Base-by-base conservation (phyloP, 2,329 filamentous ascomycete genomes). In the Nectriaceae sp. region DNA sequence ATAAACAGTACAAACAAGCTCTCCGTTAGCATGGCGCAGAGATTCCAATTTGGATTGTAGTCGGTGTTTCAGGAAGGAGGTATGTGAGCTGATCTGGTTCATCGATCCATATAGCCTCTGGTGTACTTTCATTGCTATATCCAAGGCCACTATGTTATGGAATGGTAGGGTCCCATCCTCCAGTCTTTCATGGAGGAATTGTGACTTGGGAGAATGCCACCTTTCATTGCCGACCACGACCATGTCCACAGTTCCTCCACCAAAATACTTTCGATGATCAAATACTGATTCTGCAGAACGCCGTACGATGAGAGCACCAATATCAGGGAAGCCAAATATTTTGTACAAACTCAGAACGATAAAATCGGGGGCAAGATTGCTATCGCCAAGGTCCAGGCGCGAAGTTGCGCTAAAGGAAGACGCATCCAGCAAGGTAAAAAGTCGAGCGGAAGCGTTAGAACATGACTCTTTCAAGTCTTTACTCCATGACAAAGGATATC, bases 291-390 rank as follows among this genome's bases (percentile, higher is more conserved):
- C 83, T 11, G 88, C 82, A 24, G 82, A 77, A 58, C 89, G 91
- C 36, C 88, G 84, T 11, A 97, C 84, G 22, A 97, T 84, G 49
- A 99, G 71, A 2, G 86, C 91, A 2, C 93, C 93, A 2, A 97
- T 75, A 65, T 97, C 90, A 0, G 93, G 93, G 56, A 97, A 97
- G 1, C 94, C 93, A 67, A 97, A 97, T n/a, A 97, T 92, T 68
- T 97, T 99, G 73, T 97, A 95, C 55, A 97, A 84, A 67, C 92
- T 97, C 36, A 97, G 63, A 0, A 90, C 88, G 0, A 83, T 87
- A 57, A 97, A 97, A 66, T 97, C 93, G 1, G 93, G 89, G 0
- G 87, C 84, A 1, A 70, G 65, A 0, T 75, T 71, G 0, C 77
- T 59, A 56, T 88, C 72, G 46, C 82, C 75, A 3, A 97, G 73